These are phyloP conservation scores for Backusella luteola DNA, from an alignment of 192 early-diverging fungal species.

Conservation along the genomic window DNA sequence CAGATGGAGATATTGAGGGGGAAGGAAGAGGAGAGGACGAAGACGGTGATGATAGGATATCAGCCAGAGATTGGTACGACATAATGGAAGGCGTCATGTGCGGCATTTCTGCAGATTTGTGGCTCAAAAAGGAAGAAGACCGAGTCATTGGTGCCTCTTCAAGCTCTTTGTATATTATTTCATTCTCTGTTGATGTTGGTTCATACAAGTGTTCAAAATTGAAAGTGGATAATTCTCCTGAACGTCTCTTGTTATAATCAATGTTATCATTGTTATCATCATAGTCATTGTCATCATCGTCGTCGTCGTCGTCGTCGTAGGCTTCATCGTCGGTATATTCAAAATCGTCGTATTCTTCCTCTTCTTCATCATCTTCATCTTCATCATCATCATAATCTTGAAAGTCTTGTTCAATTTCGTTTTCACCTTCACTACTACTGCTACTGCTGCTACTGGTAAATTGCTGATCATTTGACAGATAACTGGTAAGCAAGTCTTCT, in stretches of 20 bases:
- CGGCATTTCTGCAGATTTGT: background rate
- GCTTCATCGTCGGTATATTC: background rate
- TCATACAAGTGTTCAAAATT: background rate
- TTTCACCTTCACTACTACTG: background rate
- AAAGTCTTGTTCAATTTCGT: background rate
- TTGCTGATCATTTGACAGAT: background rate
- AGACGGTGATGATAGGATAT: constrained; percentile 7
- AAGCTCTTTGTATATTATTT: background rate
- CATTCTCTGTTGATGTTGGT: constrained; percentile 4
- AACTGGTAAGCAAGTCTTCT: background rate
- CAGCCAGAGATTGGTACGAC: constrained; percentile 21
- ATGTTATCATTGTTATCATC: background rate
- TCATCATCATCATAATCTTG: background rate
- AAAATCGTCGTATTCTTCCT: background rate
- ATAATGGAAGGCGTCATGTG: background rate
- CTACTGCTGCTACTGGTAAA: background rate
- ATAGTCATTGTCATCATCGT: background rate
- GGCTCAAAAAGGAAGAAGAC: constrained; percentile 1
- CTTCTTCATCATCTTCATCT: background rate
- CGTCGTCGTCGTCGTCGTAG: background rate
- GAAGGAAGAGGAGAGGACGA: background rate
- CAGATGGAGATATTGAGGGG: background rate
- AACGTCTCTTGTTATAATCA: background rate
- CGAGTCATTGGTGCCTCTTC: background rate
- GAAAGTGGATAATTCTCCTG: background rate